A percentile compares a stretch with the other conserved stretches of the same genome.
phyloP scores from a whole-genome alignment of 768 basidiomycete genomes.

The Russula virescens region DNA sequence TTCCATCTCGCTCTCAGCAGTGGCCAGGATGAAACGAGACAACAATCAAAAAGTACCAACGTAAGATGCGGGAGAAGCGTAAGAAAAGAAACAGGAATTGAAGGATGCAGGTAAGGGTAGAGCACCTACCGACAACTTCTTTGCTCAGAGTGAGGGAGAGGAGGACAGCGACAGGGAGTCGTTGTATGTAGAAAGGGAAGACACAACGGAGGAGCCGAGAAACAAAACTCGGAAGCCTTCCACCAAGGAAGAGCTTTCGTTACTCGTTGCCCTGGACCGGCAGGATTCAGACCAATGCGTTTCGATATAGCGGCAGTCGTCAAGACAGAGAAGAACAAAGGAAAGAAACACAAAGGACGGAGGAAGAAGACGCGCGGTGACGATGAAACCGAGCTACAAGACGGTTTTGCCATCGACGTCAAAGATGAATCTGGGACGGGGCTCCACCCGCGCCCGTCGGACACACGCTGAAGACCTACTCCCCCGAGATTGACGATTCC shows the following conservation, averaged over 20 bases:
- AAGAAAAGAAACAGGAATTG: slow-evolving; percentile 64
- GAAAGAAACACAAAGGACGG: slow-evolving; percentile 34
- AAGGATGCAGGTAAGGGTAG: slow-evolving; percentile 36
- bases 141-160: slow-evolving; percentile 47
- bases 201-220: slow-evolving; percentile 10
- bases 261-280: slow-evolving; percentile 54
- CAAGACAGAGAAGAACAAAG: slow-evolving; percentile 73
- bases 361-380: slow-evolving; percentile 43
- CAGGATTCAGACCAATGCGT: slow-evolving; percentile 54
- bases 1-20: slow-evolving; percentile 80
- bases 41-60: slow-evolving; percentile 81
- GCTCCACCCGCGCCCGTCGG: slow-evolving; percentile 67
- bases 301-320: slow-evolving; percentile 89
- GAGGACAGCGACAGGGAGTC: slow-evolving; percentile 27
- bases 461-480: slow-evolving; percentile 48
- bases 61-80: slow-evolving; percentile 86
- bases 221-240: slow-evolving; percentile 27
- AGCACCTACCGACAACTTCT: slow-evolving; percentile 64
- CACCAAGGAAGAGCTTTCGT: slow-evolving; percentile 59
- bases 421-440: slow-evolving; percentile 71
- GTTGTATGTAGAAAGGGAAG: slow-evolving; percentile 13
- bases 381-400: slow-evolving; percentile 63
- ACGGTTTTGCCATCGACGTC: slow-evolving; percentile 78
- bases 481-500: slow-evolving; percentile 52
- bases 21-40: slow-evolving; percentile 61